Conservation (phyloP, 176 grass and related monocot genomes). For the Secale cereale region DNA sequence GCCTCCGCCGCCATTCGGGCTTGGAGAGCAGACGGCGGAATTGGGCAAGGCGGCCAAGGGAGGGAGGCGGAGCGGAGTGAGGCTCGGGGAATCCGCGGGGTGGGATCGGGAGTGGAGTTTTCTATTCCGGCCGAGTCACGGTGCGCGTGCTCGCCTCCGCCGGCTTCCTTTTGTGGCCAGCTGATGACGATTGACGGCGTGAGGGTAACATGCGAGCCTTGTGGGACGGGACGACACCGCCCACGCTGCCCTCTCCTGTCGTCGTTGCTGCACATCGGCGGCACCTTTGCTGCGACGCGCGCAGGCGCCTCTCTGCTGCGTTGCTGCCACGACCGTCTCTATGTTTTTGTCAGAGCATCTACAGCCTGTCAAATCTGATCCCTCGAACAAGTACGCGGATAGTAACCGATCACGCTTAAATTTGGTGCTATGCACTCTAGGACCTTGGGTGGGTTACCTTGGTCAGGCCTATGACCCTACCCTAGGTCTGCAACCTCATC, state of each 20-base stretch:
- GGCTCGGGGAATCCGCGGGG: background rate
- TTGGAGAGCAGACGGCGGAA: background rate
- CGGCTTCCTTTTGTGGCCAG: background rate
- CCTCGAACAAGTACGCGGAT: too few species aligned
- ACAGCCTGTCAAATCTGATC: too few species aligned
- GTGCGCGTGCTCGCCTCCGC: background rate
- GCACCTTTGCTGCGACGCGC: too few species aligned
- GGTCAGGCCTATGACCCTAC: too few species aligned
- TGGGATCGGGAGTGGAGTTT: conserved; percentile 15
- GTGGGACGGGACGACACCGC: background rate
- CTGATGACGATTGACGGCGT: background rate
- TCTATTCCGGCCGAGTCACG: conserved; percentile 13
- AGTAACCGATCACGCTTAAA: too few species aligned
- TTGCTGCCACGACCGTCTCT: too few species aligned
- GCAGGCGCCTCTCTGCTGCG: too few species aligned
- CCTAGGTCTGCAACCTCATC: too few species aligned
- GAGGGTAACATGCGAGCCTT: conserved; percentile 6
- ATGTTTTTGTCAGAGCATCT: too few species aligned
- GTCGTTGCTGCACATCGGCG: background rate
- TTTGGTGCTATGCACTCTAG: too few species aligned
- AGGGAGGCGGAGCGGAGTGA: background rate
- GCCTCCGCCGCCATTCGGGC: conserved; percentile 56
- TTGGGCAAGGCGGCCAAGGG: background rate
- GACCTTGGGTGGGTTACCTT: too few species aligned
- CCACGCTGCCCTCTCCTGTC: too few species aligned